A percentile compares a stretch with the other conserved stretches of the same genome.
These are phyloP conservation scores for Ogataea angusta DNA, from an alignment of 805 yeast genomes.

Conservation along the genomic window DNA sequence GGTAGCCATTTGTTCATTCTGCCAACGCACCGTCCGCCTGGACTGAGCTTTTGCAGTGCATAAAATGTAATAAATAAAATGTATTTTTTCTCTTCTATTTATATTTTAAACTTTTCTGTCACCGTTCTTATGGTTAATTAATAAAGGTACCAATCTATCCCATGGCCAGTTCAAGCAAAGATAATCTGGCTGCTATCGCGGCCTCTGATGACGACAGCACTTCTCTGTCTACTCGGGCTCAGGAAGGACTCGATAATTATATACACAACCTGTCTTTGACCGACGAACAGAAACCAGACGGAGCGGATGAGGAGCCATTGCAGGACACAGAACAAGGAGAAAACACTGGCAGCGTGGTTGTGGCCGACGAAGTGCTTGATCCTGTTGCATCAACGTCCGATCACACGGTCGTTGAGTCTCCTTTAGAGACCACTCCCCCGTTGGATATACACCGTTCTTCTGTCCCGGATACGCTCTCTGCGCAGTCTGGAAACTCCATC, in stretches of 20 bases:
- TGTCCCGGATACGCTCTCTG: neutral
- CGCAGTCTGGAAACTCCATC: constrained; percentile 9
- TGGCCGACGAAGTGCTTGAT: too few relatives aligned
- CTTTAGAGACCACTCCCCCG: neutral
- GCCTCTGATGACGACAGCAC: too few relatives aligned
- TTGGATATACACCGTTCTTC: neutral
- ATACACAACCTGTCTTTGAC: neutral
- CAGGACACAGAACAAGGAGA: too few relatives aligned
- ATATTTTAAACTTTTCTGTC: constrained; percentile 4
- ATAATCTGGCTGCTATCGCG: neutral
- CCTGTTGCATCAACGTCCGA: neutral
- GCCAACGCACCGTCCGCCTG: constrained; percentile 2
- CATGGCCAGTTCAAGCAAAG: constrained; percentile 1
- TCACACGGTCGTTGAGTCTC: neutral
- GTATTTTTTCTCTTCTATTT: neutral
- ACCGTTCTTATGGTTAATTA: constrained; percentile 1
- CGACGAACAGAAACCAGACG: neutral
- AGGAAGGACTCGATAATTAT: neutral
- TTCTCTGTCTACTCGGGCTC: too few relatives aligned
- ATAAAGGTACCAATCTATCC: neutral
- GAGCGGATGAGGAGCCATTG: too few relatives aligned
- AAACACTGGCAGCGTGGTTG: too few relatives aligned
- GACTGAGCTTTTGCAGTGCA: neutral
- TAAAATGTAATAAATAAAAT: neutral
- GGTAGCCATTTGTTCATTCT: constrained; percentile 2